A percentile compares a stretch with the other conserved stretches of the same genome.
phyloP scores from a whole-genome alignment of 2,329 filamentous ascomycete genomes.

The Hymenoscyphus infarciens region DNA sequence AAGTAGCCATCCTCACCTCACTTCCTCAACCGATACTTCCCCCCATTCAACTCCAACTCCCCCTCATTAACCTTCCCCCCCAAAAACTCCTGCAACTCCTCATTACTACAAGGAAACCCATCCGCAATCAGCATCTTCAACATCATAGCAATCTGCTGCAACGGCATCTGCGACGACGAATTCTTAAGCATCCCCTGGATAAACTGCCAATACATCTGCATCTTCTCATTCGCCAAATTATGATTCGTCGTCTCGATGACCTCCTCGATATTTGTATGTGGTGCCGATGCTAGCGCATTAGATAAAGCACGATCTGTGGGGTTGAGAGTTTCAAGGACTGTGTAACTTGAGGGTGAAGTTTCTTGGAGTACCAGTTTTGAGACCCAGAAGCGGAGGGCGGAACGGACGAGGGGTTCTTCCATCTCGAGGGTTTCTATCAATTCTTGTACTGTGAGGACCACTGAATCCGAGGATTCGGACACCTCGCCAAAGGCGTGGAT shows the following conservation, averaged over 20 bases:
- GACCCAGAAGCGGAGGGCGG: slow-evolving; percentile 70
- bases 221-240: slow-evolving; percentile 62
- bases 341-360: slow-evolving; percentile 51
- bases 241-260: slow-evolving; percentile 39
- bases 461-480: slow-evolving; percentile 24
- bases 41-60: slow-evolving; percentile 65
- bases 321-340: slow-evolving; percentile 64
- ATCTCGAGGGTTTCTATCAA: slow-evolving; percentile 59
- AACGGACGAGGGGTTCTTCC: slow-evolving; percentile 66
- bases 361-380: slow-evolving; percentile 62
- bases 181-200: slow-evolving; percentile 95
- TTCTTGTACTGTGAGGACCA: slow-evolving; percentile 46
- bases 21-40: slow-evolving; percentile 68
- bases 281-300: slow-evolving; percentile 28
- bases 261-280: slow-evolving; percentile 19
- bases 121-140: slow-evolving; percentile 86
- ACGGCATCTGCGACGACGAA: slow-evolving; percentile 73
- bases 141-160: slow-evolving; percentile 86
- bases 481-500: slow-evolving; percentile 72
- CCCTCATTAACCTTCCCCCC: slow-evolving; percentile 71
- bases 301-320: slow-evolving; percentile 37
- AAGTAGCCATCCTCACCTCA: slow-evolving; percentile 29
- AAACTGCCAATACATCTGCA: slow-evolving; percentile 81
- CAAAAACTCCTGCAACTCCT: slow-evolving; percentile 80
- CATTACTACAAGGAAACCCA: slow-evolving; percentile 84